These are phyloP conservation scores for Vishniacozyma victoriae DNA, from an alignment of 768 basidiomycete genomes.

Conservation along the genomic window DNA sequence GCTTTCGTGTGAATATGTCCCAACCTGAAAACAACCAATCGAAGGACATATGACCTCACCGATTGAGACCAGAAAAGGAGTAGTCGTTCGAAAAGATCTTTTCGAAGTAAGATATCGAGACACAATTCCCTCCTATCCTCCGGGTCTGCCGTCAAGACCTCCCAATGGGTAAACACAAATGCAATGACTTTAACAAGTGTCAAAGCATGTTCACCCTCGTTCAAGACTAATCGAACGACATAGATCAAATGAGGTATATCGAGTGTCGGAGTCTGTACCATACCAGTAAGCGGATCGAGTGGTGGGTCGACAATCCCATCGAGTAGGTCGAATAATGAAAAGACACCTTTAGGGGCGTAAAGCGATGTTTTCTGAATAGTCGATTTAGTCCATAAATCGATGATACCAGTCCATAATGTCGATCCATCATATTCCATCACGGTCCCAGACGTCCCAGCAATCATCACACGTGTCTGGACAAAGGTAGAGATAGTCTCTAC, in stretches of 20 bases:
- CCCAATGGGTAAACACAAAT: conserved; percentile 50
- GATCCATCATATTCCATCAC: conserved; percentile 41
- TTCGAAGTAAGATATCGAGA: conserved; percentile 46
- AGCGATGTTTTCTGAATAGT: conserved; percentile 48
- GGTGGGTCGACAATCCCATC: conserved; percentile 49
- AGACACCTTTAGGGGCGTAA: conserved; percentile 50
- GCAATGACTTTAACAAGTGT: conserved; percentile 49
- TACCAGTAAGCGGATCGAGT: conserved; percentile 17
- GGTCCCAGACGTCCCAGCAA: conserved; percentile 22
- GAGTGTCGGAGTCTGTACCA: conserved; percentile 29
- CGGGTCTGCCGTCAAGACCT: conserved; percentile 40
- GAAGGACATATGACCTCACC: conserved; percentile 45
- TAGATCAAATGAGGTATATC: conserved; percentile 48
- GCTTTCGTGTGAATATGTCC: conserved; percentile 45
- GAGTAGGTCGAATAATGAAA: conserved; percentile 49
- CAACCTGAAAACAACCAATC: conserved; percentile 49
- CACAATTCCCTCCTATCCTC: conserved; percentile 48
- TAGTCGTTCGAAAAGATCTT: conserved; percentile 47
- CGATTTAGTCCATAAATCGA: conserved; percentile 48
- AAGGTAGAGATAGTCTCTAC: conserved; percentile 49
- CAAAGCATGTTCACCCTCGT: conserved; percentile 49
- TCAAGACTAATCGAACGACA: conserved; percentile 46
- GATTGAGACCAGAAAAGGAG: conserved; percentile 48
- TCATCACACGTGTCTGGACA: conserved; percentile 31
- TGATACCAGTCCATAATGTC: conserved; percentile 46